A percentile compares a stretch with the other conserved stretches of the same genome.
Evolutionary conservation across 768 basidiomycete genomes (phyloP).

Genomic region (Fibroporia radiculosa): DNA sequence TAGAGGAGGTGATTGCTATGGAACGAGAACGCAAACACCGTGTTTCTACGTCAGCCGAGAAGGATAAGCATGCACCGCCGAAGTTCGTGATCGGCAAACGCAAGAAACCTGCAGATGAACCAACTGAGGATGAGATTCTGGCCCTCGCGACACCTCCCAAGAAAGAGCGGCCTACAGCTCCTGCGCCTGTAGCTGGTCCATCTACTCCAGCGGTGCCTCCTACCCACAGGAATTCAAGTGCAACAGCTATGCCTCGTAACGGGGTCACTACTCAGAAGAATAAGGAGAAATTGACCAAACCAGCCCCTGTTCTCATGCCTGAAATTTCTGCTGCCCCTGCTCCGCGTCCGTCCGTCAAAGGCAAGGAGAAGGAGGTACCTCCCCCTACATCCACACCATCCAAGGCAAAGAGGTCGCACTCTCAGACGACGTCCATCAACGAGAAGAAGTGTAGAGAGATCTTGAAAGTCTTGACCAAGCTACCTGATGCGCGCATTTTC

Average conservation of each 20-base stretch:
- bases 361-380: slow-evolving; percentile 49
- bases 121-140: slow-evolving; percentile 53
- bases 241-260: slow-evolving; percentile 18
- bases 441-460: slow-evolving; percentile 79
- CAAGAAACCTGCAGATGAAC: slow-evolving; percentile 38
- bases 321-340: slow-evolving; percentile 20
- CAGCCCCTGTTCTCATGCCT: slow-evolving; percentile 12
- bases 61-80: slow-evolving; percentile 25
- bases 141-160: slow-evolving; percentile 56
- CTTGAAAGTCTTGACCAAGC: slow-evolving; percentile 47
- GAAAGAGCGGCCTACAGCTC: slow-evolving; percentile 30
- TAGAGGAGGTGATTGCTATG: slow-evolving; percentile 77
- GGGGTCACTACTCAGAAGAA: slow-evolving; percentile 21
- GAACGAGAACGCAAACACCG: slow-evolving; percentile 41
- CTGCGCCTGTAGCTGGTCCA: slow-evolving; percentile 18
- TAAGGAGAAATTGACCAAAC: slow-evolving; percentile 36
- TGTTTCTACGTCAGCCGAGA: slow-evolving; percentile 7
- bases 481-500: slow-evolving; percentile 71
- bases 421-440: slow-evolving; percentile 49
- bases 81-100: slow-evolving; percentile 42
- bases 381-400: slow-evolving; percentile 30
- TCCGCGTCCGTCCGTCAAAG: slow-evolving; percentile 46
- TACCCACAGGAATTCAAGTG: slow-evolving; percentile 17
- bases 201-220: slow-evolving; percentile 9
- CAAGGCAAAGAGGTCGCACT: slow-evolving; percentile 25